A percentile compares a stretch with the other conserved stretches of the same genome.
phyloP scores from a whole-genome alignment of 768 basidiomycete species.

The Goffeauzyma gilvescens region DNA sequence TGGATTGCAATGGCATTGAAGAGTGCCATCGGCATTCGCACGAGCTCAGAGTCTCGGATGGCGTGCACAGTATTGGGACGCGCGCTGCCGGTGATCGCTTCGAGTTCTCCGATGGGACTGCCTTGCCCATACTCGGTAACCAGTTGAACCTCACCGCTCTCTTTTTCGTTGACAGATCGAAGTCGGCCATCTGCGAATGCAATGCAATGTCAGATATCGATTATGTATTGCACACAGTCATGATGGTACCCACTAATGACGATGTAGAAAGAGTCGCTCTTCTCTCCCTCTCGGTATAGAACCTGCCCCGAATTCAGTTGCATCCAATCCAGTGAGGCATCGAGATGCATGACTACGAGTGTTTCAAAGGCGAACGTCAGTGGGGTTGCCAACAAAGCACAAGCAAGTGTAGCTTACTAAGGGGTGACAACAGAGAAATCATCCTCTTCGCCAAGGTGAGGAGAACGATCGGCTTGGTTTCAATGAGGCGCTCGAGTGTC shows the following conservation, averaged over 20 bases:
- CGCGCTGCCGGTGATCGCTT: slow-evolving; percentile 79
- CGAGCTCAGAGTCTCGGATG: slow-evolving; percentile 91
- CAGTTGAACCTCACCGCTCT: slow-evolving; percentile 57
- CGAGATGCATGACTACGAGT: slow-evolving; percentile 70
- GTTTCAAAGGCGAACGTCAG: too few species aligned
- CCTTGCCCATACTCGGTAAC: slow-evolving; percentile 90
- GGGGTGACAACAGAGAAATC: slow-evolving; percentile 79
- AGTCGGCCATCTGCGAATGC: slow-evolving; percentile 58
- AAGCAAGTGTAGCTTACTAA: slow-evolving; percentile 38
- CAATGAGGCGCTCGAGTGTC: slow-evolving; percentile 72
- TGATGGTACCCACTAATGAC: slow-evolving; percentile 35
- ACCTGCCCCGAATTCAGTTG: slow-evolving; percentile 86
- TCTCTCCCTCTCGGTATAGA: slow-evolving; percentile 74
- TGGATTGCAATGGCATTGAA: slow-evolving; percentile 67
- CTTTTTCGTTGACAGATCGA: slow-evolving; percentile 65
- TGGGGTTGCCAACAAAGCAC: too few species aligned
- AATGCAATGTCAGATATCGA: too few species aligned
- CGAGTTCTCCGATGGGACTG: slow-evolving; percentile 89
- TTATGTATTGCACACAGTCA: too few species aligned
- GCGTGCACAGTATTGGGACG: slow-evolving; percentile 85
- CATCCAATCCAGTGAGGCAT: slow-evolving; percentile 94
- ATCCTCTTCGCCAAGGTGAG: slow-evolving; percentile 89
- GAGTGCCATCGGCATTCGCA: slow-evolving; percentile 85
- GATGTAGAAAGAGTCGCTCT: slow-evolving; percentile 90
- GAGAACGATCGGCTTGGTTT: slow-evolving; percentile 84